phyloP scores from a whole-genome alignment of 1,284 basidiomycete genomes.

The Coniferiporia weirii region DNA sequence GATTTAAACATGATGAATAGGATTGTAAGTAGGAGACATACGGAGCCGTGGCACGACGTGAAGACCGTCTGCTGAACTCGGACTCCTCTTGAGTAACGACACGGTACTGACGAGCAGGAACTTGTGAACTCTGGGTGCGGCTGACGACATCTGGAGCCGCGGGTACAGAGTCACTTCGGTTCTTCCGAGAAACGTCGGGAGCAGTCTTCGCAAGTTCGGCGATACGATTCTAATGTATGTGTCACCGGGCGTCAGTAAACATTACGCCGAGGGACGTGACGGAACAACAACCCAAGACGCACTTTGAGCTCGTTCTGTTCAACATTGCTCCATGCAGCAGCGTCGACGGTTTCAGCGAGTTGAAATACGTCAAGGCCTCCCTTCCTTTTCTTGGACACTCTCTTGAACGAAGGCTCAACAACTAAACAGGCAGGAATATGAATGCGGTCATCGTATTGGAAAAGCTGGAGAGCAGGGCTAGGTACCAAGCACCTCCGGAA shows the following conservation, averaged over 20 bases:
- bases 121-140: conserved; percentile 4
- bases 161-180: neutral
- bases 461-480: conserved; percentile 17
- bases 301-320: conserved; percentile 58
- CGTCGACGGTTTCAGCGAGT: conserved; percentile 73
- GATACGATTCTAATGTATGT: conserved; percentile 41
- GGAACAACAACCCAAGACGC: conserved; percentile 15
- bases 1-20: conserved; percentile 23
- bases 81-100: conserved; percentile 18
- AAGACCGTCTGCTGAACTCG: conserved; percentile 16
- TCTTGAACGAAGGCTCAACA: conserved; percentile 49
- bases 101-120: conserved; percentile 14
- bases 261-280: neutral
- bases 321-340: conserved; percentile 58
- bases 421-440: conserved; percentile 35
- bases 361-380: conserved; percentile 63
- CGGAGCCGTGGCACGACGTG: conserved; percentile 17
- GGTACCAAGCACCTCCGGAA: conserved; percentile 69
- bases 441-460: conserved; percentile 8
- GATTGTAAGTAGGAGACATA: neutral
- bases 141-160: neutral
- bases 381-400: conserved; percentile 40
- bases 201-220: conserved; percentile 22
- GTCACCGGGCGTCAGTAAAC: neutral
- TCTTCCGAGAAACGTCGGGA: conserved; percentile 7